Evolutionary conservation across 2,329 filamentous ascomycete species (phyloP), one percentile per base, ranked within the genome.

Genomic region (Pseudocercospora fijiensis): DNA sequence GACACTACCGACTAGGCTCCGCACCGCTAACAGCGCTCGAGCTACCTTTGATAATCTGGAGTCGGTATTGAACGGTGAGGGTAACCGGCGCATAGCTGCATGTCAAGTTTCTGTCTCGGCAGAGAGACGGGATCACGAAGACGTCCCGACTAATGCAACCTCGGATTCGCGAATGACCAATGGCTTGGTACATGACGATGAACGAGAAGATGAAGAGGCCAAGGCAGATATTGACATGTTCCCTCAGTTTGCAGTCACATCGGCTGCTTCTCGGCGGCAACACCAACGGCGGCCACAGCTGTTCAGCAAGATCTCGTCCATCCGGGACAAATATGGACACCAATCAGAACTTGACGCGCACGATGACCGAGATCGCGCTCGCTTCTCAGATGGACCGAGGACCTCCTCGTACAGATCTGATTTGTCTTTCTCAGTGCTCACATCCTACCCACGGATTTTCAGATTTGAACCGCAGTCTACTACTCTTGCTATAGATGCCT

Each of bases 361-460:
- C 65, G 78, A 70, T 70, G 69, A 70, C 1, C 64, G 64, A 18
- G 64, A 79, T 37, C 74, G 76, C 41, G 77, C 76, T 58, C 72
- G 72, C 16, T 69, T 72, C 30, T 57, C 64, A 3, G 33, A 63
- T 7, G 76, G 74, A 22, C 75, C 78, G 28, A 58, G 72, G 16
- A 65, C 64, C 3, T 66, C 66, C 5, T 69, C 66, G 16, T 67
- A 85, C 71, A 78, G 82, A 52, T 78, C 78, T 47, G 65, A 78
- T 1, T 81, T 94, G 7, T 79, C 84, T 1, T 95, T 92, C 72
- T 92, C 94, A 1, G 74, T 93, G 27, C 83, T 96, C 33, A 88
- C 95, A 73, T 96, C 92, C 75, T 97, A 90, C 74, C 95, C 95
- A 0, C 79, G 81, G 28, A 89, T 97, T 60, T 92, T 93, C 76